Evolutionary conservation across 2,329 filamentous ascomycete species (phyloP), one percentile per base, ranked within the genome.

Genomic region (Penicillium sp.): DNA sequence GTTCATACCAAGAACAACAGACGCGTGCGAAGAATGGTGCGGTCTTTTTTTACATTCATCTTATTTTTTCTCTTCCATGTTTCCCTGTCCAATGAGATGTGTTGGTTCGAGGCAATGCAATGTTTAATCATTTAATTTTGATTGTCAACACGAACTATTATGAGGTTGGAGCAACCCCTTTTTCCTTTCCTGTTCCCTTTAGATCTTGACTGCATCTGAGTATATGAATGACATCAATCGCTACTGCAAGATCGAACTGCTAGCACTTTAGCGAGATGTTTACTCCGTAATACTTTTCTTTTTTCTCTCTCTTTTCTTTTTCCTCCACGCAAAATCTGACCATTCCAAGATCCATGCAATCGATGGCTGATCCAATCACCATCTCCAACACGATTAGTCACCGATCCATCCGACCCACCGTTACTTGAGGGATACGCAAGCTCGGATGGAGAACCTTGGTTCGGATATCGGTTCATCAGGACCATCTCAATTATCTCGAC

Each of bases 361-460:
- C 25, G 25, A 4, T 23, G 22, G 22, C 22, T 23, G n/a, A 11
- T 25, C 33, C 33, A 32, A 38, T 32, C 6, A 20, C 29, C 12
- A 26, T 5, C 6, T 26, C 12, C 20, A 20, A 14, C 35, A 13
- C 18, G 15, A 12, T 30, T 29, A 36, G 33, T 30, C 33, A 35
- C 25, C 25, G 25, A n/a, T n/a, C 25, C 22, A 23, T 23, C 22
- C 22, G 22, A 11, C n/a, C n/a, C 18, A 9, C 18, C 5, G 9
- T 22, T 22, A 22, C 18, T 5, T 22, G 34, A 27, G 28, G 34
- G 29, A 25, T 14, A 28, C 17, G 26, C 34, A 22, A 22, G 29
- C 22, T 25, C n/a, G 32, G 29, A 22, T 22, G 9, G 18, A 22
- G 38, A 40, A 35, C 50, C 48, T 44, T 51, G 49, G 49, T 18